Conservation (phyloP, 2,329 filamentous ascomycete species). For the Aspergillus fructus region DNA sequence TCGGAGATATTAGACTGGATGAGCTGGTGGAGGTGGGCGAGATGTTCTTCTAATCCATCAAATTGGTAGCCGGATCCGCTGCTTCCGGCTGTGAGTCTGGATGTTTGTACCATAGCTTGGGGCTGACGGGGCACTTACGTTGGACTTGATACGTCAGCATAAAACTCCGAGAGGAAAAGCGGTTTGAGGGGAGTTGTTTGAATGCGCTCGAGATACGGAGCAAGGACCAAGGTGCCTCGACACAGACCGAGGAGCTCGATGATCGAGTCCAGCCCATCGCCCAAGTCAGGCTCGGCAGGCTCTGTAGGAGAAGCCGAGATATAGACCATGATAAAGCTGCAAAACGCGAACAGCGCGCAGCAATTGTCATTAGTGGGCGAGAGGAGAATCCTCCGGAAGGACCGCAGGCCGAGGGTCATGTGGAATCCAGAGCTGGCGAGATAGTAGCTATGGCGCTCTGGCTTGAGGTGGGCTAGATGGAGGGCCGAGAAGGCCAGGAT, state of each 20-base stretch:
- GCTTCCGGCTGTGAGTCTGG: not conserved
- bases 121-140: not conserved
- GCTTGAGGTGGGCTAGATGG: slow-evolving; percentile 14
- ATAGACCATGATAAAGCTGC: slow-evolving; percentile 11
- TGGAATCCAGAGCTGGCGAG: slow-evolving; percentile 17
- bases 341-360: slow-evolving; percentile 10
- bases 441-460: slow-evolving; percentile 18
- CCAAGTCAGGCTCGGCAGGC: not conserved
- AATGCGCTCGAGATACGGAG: not conserved
- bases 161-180: not conserved
- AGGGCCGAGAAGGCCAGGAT: slow-evolving; percentile 3
- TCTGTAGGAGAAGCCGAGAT: slow-evolving; percentile 6
- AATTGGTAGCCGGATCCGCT: too few species aligned
- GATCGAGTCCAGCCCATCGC: not conserved
- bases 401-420: slow-evolving; percentile 16
- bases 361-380: slow-evolving; percentile 8
- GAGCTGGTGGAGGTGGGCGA: not conserved
- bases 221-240: slow-evolving; percentile 8
- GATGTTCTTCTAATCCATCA: not conserved
- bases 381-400: slow-evolving; percentile 4
- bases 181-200: not conserved
- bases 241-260: slow-evolving; percentile 8
- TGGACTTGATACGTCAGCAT: not conserved
- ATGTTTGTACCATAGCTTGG: not conserved
- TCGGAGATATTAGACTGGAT: not conserved